Conservation (phyloP, 2,329 filamentous ascomycete genomes). For the Penicillium janthinellum region DNA sequence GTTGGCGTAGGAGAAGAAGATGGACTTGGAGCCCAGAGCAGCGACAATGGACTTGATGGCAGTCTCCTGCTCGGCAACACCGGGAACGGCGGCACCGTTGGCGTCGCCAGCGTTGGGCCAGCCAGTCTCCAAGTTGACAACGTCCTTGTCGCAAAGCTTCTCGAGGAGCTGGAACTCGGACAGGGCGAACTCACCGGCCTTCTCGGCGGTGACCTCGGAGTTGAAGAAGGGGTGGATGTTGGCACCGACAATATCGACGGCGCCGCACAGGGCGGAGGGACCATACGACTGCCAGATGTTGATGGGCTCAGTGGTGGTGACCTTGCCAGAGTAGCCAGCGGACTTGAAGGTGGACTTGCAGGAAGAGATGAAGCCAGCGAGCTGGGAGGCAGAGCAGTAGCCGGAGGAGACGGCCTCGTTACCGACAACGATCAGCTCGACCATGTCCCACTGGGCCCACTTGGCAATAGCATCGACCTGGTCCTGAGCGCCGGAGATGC, state of each 20-base stretch:
- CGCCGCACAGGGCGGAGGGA: constrained; percentile 62
- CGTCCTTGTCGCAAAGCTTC: constrained; percentile 70
- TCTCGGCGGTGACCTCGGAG: constrained; percentile 59
- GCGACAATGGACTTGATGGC: constrained; percentile 73
- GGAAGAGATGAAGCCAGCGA: constrained; percentile 69
- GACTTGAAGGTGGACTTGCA: constrained; percentile 64
- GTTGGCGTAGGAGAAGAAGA: constrained; percentile 80
- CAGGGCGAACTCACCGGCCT: constrained; percentile 76
- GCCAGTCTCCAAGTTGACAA: constrained; percentile 85
- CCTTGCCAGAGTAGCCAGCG: constrained; percentile 70
- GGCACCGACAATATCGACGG: constrained; percentile 76
- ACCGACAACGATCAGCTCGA: constrained; percentile 80
- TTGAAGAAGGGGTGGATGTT: constrained; percentile 98
- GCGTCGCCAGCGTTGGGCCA: constrained; percentile 73
- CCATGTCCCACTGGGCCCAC: constrained; percentile 74
- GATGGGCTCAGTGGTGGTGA: constrained; percentile 86
- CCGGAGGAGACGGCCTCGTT: constrained; percentile 87
- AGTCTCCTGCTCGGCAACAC: constrained; percentile 64
- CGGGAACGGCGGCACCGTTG: constrained; percentile 74
- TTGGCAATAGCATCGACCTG: constrained; percentile 73
- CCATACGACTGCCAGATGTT: constrained; percentile 69
- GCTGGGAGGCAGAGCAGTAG: constrained; percentile 64
- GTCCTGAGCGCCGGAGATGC: constrained; percentile 63
- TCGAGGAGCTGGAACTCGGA: constrained; percentile 72
- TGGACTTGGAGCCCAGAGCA: constrained; percentile 65